These are phyloP conservation scores for Ustulina deusta DNA, from an alignment of 2,329 filamentous ascomycete genomes.

Conservation along the genomic window DNA sequence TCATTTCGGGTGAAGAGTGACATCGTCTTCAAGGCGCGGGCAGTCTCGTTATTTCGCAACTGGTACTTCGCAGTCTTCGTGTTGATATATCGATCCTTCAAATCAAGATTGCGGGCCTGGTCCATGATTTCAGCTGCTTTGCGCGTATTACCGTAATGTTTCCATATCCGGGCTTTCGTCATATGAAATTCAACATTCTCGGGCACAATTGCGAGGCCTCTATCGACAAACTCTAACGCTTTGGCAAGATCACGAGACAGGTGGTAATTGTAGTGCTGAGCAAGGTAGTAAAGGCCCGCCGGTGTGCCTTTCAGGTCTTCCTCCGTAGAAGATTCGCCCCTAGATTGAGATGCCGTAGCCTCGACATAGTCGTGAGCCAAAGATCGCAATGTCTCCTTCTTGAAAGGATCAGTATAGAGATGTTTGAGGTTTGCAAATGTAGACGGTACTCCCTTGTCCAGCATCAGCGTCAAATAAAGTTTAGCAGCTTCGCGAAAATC, in stretches of 20 bases:
- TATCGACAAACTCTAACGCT: conserved; percentile 84
- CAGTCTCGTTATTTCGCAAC: conserved; percentile 90
- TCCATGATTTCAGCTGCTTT: conserved; percentile 92
- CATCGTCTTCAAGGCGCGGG: conserved; percentile 87
- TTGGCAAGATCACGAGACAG: conserved; percentile 85
- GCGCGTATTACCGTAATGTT: conserved; percentile 83
- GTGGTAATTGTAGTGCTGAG: conserved; percentile 96
- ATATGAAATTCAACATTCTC: conserved; percentile 91
- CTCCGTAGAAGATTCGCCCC: conserved; percentile 59
- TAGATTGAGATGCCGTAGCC: conserved; percentile 58
- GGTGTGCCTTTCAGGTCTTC: conserved; percentile 73
- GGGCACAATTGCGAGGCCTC: conserved; percentile 81
- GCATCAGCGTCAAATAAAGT: conserved; percentile 82
- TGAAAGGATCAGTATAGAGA: conserved; percentile 81
- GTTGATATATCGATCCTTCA: conserved; percentile 96
- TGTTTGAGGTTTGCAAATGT: conserved; percentile 98
- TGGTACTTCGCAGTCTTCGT: conserved; percentile 98
- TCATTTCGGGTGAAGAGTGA: conserved; percentile 95
- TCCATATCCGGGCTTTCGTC: conserved; percentile 94
- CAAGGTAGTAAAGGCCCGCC: conserved; percentile 90
- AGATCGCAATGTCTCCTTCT: conserved; percentile 80
- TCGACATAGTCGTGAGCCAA: conserved; percentile 83
- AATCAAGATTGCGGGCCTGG: conserved; percentile 83
- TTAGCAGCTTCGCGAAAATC: conserved; percentile 83
- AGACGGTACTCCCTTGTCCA: conserved; percentile 93